Conservation (phyloP, 768 basidiomycete genomes). For the Pleurotus sapidus region DNA sequence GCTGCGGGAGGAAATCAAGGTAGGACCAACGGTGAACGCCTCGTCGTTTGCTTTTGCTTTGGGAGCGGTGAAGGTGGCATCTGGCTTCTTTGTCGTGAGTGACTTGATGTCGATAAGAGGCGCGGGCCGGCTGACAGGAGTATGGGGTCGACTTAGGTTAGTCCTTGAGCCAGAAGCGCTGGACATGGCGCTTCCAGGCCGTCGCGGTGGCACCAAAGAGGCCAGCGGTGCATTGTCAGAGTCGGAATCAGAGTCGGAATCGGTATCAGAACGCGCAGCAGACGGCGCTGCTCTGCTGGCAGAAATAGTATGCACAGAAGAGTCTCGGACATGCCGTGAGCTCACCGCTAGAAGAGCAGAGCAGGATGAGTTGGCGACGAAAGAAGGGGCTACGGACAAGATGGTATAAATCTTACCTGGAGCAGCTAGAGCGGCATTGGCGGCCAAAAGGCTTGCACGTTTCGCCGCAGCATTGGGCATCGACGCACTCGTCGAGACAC, state of each 20-base stretch:
- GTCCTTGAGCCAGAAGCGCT: slow-evolving; percentile 29
- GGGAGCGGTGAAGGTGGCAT: not conserved
- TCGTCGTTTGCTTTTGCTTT: not conserved
- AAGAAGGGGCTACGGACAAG: slow-evolving; percentile 1
- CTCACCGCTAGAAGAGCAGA: slow-evolving; percentile 13
- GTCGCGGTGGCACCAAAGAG: slow-evolving; percentile 53
- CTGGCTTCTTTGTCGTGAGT: slow-evolving; percentile 25
- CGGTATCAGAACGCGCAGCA: slow-evolving; percentile 25
- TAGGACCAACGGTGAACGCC: slow-evolving; percentile 13
- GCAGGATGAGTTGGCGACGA: not conserved
- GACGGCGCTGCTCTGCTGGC: not conserved
- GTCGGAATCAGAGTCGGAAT: slow-evolving; percentile 32
- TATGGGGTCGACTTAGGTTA: slow-evolving; percentile 4
- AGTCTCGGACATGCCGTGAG: slow-evolving; percentile 23
- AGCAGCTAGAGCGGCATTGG: slow-evolving; percentile 18
- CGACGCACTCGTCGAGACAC: slow-evolving; percentile 57
- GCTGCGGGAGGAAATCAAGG: slow-evolving; percentile 11
- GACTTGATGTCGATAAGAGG: slow-evolving; percentile 52
- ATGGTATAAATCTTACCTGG: slow-evolving; percentile 12
- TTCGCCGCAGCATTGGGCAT: slow-evolving; percentile 49
- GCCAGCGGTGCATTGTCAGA: slow-evolving; percentile 68
- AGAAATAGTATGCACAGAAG: slow-evolving; percentile 23
- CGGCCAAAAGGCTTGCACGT: slow-evolving; percentile 40
- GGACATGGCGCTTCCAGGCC: slow-evolving; percentile 64
- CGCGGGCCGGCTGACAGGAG: slow-evolving; percentile 8